A percentile compares a stretch with the other conserved stretches of the same genome.
phyloP scores from a whole-genome alignment of 768 basidiomycete species.

The Kwoniella europaea region DNA sequence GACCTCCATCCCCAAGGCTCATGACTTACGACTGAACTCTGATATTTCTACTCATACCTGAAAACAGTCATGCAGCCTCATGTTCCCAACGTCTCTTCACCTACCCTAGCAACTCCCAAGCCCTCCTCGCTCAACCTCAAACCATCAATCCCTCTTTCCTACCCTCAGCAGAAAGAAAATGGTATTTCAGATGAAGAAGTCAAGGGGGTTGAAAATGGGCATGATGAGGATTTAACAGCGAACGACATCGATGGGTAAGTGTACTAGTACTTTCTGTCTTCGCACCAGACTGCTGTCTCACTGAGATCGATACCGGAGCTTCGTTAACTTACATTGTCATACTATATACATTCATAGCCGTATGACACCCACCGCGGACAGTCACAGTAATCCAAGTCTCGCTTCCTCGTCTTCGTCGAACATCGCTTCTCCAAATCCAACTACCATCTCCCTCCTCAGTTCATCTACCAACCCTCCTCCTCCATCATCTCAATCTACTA shows the following conservation, averaged over 20 bases:
- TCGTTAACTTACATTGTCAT: background rate
- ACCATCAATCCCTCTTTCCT: background rate
- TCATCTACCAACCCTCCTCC: slow-evolving; percentile 12
- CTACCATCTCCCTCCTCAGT: slow-evolving; percentile 17
- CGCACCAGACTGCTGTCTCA: background rate
- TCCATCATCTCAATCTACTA: slow-evolving; percentile 8
- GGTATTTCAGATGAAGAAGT: background rate
- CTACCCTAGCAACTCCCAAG: slow-evolving; percentile 19
- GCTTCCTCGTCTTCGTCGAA: slow-evolving; percentile 13
- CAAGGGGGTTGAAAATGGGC: background rate
- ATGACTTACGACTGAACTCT: background rate
- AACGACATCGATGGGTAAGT: slow-evolving; percentile 19
- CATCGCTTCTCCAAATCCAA: slow-evolving; percentile 22
- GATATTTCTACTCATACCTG: background rate
- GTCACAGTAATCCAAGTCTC: slow-evolving; percentile 6
- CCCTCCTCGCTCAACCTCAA: slow-evolving; percentile 15
- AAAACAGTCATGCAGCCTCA: slow-evolving; percentile 20
- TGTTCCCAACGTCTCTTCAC: slow-evolving; percentile 17
- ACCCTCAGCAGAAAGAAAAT: background rate
- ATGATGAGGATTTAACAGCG: background rate
- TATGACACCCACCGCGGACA: slow-evolving; percentile 22
- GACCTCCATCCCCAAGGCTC: too few species aligned
- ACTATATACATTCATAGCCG: slow-evolving; percentile 4
- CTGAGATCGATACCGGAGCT: background rate
- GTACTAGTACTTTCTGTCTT: background rate